Conservation (phyloP, 2,329 filamentous ascomycete species). For the Penicillium sp. region DNA sequence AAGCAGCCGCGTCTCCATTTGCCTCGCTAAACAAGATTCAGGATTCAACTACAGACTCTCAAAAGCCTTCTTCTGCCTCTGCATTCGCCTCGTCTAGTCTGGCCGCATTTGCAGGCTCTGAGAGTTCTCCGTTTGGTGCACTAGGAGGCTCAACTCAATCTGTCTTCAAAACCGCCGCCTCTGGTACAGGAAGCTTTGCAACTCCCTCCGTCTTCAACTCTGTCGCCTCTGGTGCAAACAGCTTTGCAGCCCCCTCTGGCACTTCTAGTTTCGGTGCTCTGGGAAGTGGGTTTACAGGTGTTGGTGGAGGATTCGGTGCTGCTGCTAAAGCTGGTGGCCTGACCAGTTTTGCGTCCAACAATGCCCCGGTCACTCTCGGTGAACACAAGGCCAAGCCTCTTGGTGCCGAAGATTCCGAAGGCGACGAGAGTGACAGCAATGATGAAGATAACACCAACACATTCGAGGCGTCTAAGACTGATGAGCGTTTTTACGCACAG, state of each 20-base stretch:
- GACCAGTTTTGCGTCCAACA: slow-evolving; percentile 68
- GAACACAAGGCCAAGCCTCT: slow-evolving; percentile 61
- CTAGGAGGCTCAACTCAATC: slow-evolving; percentile 50
- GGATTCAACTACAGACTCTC: slow-evolving; percentile 21
- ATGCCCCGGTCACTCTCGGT: slow-evolving; percentile 48
- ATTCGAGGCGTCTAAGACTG: slow-evolving; percentile 51
- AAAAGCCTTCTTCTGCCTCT: slow-evolving; percentile 53
- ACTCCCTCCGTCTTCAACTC: slow-evolving; percentile 46
- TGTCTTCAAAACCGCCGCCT: slow-evolving; percentile 37
- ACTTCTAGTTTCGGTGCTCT: slow-evolving; percentile 41
- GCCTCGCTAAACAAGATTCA: slow-evolving; percentile 34
- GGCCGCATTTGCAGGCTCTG: slow-evolving; percentile 62
- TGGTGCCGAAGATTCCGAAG: slow-evolving; percentile 65
- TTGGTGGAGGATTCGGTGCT: slow-evolving; percentile 51
- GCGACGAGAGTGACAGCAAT: slow-evolving; percentile 48
- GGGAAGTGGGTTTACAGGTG: slow-evolving; percentile 37
- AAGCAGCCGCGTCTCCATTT: slow-evolving; percentile 47
- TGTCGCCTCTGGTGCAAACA: slow-evolving; percentile 21
- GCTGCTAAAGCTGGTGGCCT: slow-evolving; percentile 51
- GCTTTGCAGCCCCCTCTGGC: slow-evolving; percentile 31
- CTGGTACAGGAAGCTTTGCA: slow-evolving; percentile 17
- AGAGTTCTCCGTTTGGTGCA: slow-evolving; percentile 64
- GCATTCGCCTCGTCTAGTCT: slow-evolving; percentile 70
- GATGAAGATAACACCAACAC: slow-evolving; percentile 48
- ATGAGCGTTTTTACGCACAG: slow-evolving; percentile 54